Conservation (phyloP, 345 rosid species). For the Aurinia saxatilis region DNA sequence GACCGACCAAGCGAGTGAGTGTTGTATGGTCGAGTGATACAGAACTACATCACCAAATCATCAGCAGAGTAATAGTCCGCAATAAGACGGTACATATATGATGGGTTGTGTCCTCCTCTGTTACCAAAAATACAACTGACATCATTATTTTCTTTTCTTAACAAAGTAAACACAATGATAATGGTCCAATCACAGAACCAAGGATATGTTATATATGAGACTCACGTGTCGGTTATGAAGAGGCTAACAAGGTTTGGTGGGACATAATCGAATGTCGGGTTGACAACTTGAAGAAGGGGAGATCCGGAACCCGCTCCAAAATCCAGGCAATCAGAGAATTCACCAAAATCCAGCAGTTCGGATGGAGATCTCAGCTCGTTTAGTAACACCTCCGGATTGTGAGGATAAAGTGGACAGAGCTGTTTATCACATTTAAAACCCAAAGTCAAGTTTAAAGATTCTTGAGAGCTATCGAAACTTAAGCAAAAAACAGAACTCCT, state of each 20-base stretch:
- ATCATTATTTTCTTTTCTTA: neutral
- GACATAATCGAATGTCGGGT: slow-evolving; percentile 91
- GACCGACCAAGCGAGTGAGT: neutral
- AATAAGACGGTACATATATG: slow-evolving; percentile 91
- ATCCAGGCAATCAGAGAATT: slow-evolving; percentile 94
- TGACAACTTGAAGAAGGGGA: slow-evolving; percentile 86
- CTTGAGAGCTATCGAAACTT: neutral
- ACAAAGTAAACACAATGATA: neutral
- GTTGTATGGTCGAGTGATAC: no score
- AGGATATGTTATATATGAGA: neutral
- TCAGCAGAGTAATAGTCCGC: slow-evolving; percentile 97
- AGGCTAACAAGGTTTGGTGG: slow-evolving; percentile 97
- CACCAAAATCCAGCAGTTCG: slow-evolving; percentile 92
- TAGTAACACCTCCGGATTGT: slow-evolving; percentile 87
- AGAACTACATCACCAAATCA: slow-evolving; percentile 65
- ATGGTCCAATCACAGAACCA: neutral
- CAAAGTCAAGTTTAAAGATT: neutral
- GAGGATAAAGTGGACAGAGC: slow-evolving; percentile 97
- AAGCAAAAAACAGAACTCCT: neutral
- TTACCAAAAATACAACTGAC: neutral
- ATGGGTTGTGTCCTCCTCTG: slow-evolving; percentile 99
- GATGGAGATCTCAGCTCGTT: slow-evolving; percentile 97
- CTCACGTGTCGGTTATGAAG: slow-evolving; percentile 97
- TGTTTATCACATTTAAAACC: slow-evolving; percentile 28
- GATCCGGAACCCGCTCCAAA: slow-evolving; percentile 58